Evolutionary conservation across 2,329 filamentous ascomycete genomes (phyloP).

Genomic region (Monilinia fructigena): DNA sequence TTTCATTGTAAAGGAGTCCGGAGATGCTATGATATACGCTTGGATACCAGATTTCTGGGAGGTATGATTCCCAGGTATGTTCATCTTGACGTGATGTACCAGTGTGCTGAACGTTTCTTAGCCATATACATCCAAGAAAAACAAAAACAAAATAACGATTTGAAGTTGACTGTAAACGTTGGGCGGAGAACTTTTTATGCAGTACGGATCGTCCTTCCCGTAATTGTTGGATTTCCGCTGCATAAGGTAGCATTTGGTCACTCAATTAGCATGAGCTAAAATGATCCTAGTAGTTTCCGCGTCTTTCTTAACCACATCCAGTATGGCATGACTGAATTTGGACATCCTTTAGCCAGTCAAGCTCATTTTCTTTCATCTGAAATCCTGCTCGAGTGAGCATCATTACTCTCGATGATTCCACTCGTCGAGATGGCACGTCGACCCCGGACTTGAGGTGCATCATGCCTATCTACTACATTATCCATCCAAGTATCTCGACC

Average conservation of each 20-base stretch:
- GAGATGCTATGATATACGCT: slow-evolving; percentile 1
- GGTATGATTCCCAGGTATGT: neutral
- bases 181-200: neutral
- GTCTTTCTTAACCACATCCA: too few relatives aligned
- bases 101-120: slow-evolving; percentile 5
- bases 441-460: neutral
- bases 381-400: neutral
- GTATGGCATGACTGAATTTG: neutral
- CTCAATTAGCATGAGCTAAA: neutral
- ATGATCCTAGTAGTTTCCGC: neutral
- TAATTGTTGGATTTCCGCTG: neutral
- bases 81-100: neutral
- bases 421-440: neutral
- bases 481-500: neutral
- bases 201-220: neutral
- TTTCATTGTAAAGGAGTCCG: neutral
- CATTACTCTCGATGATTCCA: neutral
- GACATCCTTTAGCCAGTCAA: neutral
- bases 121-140: neutral
- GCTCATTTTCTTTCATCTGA: neutral
- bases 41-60: neutral
- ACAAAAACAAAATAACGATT: neutral
- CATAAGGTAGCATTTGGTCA: neutral
- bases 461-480: neutral
- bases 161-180: neutral